Evolutionary conservation across 2,329 filamentous ascomycete species (phyloP), one percentile per base, ranked within the genome.

Genomic region (Talaromyces sp.): DNA sequence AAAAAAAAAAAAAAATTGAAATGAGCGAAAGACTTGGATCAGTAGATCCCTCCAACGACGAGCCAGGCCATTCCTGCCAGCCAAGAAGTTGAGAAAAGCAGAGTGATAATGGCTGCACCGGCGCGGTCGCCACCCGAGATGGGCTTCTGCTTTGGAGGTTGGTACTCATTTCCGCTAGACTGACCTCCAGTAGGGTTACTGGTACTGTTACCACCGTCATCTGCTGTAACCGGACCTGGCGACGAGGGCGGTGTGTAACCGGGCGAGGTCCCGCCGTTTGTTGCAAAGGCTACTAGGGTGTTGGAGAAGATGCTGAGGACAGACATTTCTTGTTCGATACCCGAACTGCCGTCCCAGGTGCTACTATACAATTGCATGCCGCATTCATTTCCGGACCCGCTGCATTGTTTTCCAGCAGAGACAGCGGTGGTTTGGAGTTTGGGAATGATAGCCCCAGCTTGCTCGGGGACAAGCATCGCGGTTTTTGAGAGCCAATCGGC

Each of bases 401-500:
- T 77, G 67, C 85, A 87, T 9, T 80, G 79, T 53, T 76, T 71
- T 0, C 84, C 85, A 2, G 85, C 85, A 1, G 81, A 82, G 30
- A 71, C 66, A 0, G 85, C 86, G 6, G 82, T 84, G 1, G 78
- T 74, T 42, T 77, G 74, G 2, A 89, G 73, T n/a, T 80, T 77
- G 0, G 82, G 79, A 68, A 83, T 77, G 59, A 88, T 77, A 9
- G 71, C 68, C 39, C 80, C 72, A 63, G 75, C 73, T 3, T 83
- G 83, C 66, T 81, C 86, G 0, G 85, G 85, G 0, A 84, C 85
- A 62, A 87, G 75, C 66, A 87, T 82, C 0, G 80, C 81, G 4
- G 84, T 80, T 3, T 81, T 77, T 15, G 83, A 84, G 75, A 81
- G 78, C 81, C 85, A 89, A 44, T 86, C 83, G 0, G 82, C 76